These are phyloP conservation scores for Rhododendron henanense DNA, from an alignment of 148 eudicot species.

Conservation along the genomic window DNA sequence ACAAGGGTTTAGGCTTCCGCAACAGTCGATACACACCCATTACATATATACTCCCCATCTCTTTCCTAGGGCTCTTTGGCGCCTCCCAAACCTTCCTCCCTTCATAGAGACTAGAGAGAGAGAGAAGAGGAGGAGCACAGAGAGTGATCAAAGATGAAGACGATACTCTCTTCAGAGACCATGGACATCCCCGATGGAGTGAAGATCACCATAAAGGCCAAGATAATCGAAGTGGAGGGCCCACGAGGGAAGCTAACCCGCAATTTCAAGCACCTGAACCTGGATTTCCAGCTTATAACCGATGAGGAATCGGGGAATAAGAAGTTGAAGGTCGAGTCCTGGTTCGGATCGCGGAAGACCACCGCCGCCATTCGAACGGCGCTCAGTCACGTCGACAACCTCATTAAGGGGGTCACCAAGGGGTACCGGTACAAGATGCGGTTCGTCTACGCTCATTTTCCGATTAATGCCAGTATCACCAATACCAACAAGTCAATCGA, in stretches of 20 bases:
- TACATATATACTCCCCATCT: background rate
- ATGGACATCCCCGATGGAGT: constrained; percentile 60
- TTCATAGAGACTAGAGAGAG: background rate
- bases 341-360: constrained; percentile 47
- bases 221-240: constrained; percentile 48
- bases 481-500: constrained; percentile 35
- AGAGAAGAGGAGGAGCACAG: background rate
- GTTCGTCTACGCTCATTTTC: constrained; percentile 58
- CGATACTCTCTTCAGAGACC: constrained; percentile 42
- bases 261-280: constrained; percentile 52
- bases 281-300: constrained; percentile 46
- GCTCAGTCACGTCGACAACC: constrained; percentile 40
- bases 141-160: constrained; percentile 28
- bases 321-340: constrained; percentile 50
- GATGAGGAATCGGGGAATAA: constrained; percentile 35
- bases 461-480: constrained; percentile 57
- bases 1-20: background rate
- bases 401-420: constrained; percentile 49
- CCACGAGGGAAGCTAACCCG: constrained; percentile 50
- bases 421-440: constrained; percentile 64
- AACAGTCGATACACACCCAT: background rate
- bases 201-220: constrained; percentile 42
- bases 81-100: background rate
- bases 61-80: background rate
- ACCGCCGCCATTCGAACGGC: constrained; percentile 50